Conservation (phyloP, 768 basidiomycete genomes). For the Naganishia vishniacii region DNA sequence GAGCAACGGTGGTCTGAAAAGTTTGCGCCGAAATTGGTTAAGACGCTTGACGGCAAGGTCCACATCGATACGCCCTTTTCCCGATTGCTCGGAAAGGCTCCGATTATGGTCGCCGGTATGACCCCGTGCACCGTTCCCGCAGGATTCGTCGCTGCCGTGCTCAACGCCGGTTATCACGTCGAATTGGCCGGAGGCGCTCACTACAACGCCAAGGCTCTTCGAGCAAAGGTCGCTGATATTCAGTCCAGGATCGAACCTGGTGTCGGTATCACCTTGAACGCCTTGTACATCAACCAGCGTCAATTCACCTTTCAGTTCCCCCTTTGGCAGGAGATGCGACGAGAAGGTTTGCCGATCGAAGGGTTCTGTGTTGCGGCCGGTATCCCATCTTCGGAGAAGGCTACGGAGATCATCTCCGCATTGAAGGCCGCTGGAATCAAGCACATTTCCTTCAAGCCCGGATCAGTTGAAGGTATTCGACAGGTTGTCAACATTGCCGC, state of each 20-base stretch:
- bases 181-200: conserved; percentile 98
- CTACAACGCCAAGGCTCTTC: conserved; percentile 83
- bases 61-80: conserved; percentile 96
- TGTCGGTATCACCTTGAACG: conserved; percentile 85
- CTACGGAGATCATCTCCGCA: conserved; percentile 86
- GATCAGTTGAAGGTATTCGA: conserved; percentile 93
- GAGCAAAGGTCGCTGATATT: conserved; percentile 86
- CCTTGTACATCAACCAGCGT: conserved; percentile 95
- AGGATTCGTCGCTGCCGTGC: conserved; percentile 86
- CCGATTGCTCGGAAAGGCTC: conserved; percentile 88
- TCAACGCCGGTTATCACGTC: conserved; percentile 89
- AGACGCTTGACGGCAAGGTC: conserved; percentile 83
- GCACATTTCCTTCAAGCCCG: conserved; percentile 97
- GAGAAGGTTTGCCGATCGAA: conserved; percentile 89
- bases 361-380: conserved; percentile 99
- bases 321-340: conserved; percentile 94
- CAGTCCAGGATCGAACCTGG: conserved; percentile 76
- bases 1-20: conserved; percentile 91
- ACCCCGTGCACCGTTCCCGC: conserved; percentile 94
- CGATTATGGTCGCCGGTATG: conserved; percentile 99
- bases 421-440: conserved; percentile 78
- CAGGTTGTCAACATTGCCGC: conserved; percentile 95
- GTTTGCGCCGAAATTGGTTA: conserved; percentile 76
- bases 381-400: conserved; percentile 93
- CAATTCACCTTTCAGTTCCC: conserved; percentile 97